Evolutionary conservation across 768 basidiomycete species (phyloP), one percentile per base, ranked within the genome.

Genomic region (Suillus sp.): DNA sequence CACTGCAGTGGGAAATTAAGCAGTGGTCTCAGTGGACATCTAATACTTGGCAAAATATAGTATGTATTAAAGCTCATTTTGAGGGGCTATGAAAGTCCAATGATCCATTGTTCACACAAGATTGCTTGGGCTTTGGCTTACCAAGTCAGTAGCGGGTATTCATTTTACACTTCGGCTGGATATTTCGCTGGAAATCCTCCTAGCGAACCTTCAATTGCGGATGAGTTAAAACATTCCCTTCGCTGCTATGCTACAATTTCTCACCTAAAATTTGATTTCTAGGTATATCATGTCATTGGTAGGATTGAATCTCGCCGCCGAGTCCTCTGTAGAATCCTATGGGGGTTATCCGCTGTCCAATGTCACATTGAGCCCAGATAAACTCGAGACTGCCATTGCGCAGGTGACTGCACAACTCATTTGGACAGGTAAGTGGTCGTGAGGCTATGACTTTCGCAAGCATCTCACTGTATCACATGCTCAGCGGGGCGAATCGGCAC

Each of bases 261-360:
- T 56, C 4, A 56, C 16, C 4, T 18, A 6, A 5, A 2, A 1
- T 37, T 38, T 18, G 9, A 56, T 32, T 11, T 51, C 3, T 35
- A 57, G 60, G 22, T 61, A 56, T 20, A 57, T 61, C 20, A 61
- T 61, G 50, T 11, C 60, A 54, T 50, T 55, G 25, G 4, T 56
- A 18, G 51, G 34, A 16, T 54, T n/a, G 20, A 37, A 56, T 35
- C 45, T 61, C 34, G 25, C 7, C 1, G 8, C 53, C 3, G n/a
- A 55, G 8, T n/a, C n/a, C n/a, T n/a, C n/a, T n/a, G n/a, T n/a
- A n/a, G n/a, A n/a, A n/a, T n/a, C n/a, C n/a, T n/a, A n/a, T n/a
- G n/a, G 4, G 8, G 22, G 7, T 40, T 1, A 14, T 13, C 34
- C 60, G 3, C 1, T 20, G 2, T 9, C 62, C 2, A 35, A 10